These are phyloP conservation scores for Moesziomyces antarcticus DNA, from an alignment of 1,284 basidiomycete species.

Conservation along the genomic window DNA sequence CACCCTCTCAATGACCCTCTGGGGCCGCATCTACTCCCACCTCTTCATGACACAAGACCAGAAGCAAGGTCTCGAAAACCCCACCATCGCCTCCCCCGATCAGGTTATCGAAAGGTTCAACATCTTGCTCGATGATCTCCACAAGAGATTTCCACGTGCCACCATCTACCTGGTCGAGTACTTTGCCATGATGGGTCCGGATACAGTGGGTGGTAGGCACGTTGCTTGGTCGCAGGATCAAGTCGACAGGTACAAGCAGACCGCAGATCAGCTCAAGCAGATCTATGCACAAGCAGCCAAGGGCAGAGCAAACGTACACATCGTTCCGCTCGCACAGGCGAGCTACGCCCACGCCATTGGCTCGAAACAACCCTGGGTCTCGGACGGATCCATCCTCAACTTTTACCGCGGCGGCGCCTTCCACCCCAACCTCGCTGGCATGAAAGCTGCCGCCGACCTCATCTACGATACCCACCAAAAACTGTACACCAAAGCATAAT, in stretches of 20 bases:
- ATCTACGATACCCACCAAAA: conserved; percentile 13
- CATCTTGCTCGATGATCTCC: conserved; percentile 9
- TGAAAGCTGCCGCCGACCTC: conserved; percentile 19
- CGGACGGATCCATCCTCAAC: conserved; percentile 14
- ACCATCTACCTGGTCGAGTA: conserved; percentile 30
- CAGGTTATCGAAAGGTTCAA: conserved; percentile 15
- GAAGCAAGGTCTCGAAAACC: conserved; percentile 5
- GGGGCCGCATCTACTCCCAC: conserved; percentile 15
- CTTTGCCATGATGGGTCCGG: conserved; percentile 24
- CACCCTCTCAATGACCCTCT: conserved; percentile 20
- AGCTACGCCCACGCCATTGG: conserved; percentile 19
- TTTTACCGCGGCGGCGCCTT: conserved; percentile 18
- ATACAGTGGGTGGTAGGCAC: conserved; percentile 12
- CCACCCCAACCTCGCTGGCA: conserved; percentile 24
- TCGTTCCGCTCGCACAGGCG: conserved; percentile 19
- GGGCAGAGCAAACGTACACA: conserved; percentile 7
- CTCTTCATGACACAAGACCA: conserved; percentile 6
- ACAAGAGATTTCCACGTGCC: conserved; percentile 10
- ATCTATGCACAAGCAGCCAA: conserved; percentile 18
- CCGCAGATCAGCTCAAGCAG: conserved; percentile 10
- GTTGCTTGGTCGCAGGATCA: conserved; percentile 14
- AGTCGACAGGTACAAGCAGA: conserved; percentile 8
- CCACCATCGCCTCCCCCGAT: conserved; percentile 10
- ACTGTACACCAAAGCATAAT: background rate
- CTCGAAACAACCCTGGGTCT: conserved; percentile 19